Evolutionary conservation across 2,329 filamentous ascomycete genomes (phyloP).

Genomic region (Colletotrichum somersetense): DNA sequence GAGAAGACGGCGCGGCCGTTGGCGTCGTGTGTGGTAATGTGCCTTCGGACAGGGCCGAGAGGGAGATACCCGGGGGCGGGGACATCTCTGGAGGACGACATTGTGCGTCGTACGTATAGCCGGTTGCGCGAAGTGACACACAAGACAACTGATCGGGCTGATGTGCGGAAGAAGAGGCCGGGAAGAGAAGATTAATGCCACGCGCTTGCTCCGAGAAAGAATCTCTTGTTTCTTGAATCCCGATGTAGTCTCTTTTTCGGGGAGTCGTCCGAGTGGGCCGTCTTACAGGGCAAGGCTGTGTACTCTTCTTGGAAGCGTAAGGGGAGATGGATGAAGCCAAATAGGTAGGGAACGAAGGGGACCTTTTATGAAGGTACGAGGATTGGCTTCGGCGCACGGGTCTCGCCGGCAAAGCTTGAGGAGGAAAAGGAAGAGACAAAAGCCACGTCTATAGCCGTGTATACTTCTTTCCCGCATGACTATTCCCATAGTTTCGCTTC

Average conservation of each 20-base stretch:
- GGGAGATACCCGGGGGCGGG: conserved; percentile 25
- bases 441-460: conserved; percentile 6
- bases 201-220: background rate
- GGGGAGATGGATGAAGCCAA: conserved; percentile 7
- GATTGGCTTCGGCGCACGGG: conserved; percentile 32
- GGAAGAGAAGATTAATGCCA: background rate
- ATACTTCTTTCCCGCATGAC: background rate
- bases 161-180: background rate
- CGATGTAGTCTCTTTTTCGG: background rate
- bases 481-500: background rate
- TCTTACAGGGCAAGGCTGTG: conserved; percentile 7
- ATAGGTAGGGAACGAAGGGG: conserved; percentile 13
- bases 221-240: conserved; percentile 2
- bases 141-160: conserved; percentile 2
- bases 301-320: background rate
- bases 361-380: conserved; percentile 16
- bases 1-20: conserved; percentile 47
- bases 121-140: conserved; percentile 5
- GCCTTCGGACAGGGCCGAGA: conserved; percentile 32
- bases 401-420: background rate
- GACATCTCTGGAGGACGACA: conserved; percentile 28
- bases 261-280: conserved; percentile 12
- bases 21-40: conserved; percentile 47
- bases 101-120: background rate
- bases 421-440: background rate